Evolutionary conservation across 331 rosid genomes (phyloP).

Genomic region (Malus hybrid): DNA sequence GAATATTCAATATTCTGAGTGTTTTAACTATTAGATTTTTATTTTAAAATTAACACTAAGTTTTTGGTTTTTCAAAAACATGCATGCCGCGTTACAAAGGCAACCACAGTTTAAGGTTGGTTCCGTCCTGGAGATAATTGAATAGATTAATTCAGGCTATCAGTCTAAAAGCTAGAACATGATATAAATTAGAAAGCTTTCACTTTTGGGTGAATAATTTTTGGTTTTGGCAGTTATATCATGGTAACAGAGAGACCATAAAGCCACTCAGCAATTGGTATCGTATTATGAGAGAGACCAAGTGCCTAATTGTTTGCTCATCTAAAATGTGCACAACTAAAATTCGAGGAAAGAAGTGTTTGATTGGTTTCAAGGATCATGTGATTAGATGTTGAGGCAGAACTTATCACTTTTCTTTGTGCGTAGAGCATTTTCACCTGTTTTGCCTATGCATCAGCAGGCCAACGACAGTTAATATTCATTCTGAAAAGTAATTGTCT

Average conservation of each 20-base stretch:
- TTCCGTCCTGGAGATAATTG: too few species aligned
- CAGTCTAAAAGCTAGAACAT: background rate
- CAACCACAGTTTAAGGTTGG: too few species aligned
- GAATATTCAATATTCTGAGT: too few species aligned
- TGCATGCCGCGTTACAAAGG: too few species aligned
- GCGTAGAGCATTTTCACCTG: too few species aligned
- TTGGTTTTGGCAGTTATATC: background rate
- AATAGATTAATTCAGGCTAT: too few species aligned
- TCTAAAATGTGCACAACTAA: background rate
- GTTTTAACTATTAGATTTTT: accelerated
- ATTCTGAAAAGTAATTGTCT: too few species aligned
- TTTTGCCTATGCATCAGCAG: too few species aligned
- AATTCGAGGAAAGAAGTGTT: background rate
- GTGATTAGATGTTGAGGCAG: background rate
- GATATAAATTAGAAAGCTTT: background rate
- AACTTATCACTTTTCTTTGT: background rate
- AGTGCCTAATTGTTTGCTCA: background rate
- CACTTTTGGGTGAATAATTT: background rate
- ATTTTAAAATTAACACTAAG: too few species aligned
- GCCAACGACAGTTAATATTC: too few species aligned
- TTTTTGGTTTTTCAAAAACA: too few species aligned
- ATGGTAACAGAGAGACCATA: background rate
- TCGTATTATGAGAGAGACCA: background rate
- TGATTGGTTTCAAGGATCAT: background rate
- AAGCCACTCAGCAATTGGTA: background rate